Evolutionary conservation across 2,329 filamentous ascomycete genomes (phyloP), one percentile per base, ranked within the genome.

Genomic region (Emmonsiellopsis sp.): DNA sequence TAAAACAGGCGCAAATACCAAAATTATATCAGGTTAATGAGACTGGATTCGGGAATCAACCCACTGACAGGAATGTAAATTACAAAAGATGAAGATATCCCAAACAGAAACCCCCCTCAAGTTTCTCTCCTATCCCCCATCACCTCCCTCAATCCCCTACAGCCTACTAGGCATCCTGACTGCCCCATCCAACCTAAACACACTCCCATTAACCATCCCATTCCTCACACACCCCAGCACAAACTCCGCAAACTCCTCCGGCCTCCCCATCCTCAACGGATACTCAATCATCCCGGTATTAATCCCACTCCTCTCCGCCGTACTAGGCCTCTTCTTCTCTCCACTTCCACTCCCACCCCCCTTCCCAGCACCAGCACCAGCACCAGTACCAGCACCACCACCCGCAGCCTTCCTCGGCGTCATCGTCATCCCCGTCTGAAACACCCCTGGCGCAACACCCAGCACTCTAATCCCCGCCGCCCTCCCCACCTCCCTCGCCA

Each of bases 141-240:
- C 4, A 8, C 10, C 42, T 43, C 42, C 42, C 9, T 45, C 37
- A 5, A 43, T 17, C 6, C 5, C 31, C 46, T 47, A 62, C 34
- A 62, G 50, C 27, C 61, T 42, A 42, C 57, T 62, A n/a, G 61
- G 61, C 55, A 63, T 58, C 39, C 60, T 58, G 14, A 59, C 60
- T 1, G 56, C 60, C 14, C 61, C 61, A 52, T 63, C 61, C 39
- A 63, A 51, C 37, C 61, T 47, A 43, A 62, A 56, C 14, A 62
- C 59, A 36, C 49, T 53, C 31, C 61, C 61, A 54, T 63, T 63
- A 42, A 63, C 49, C 60, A 63, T 63, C n/a, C 56, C 55, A 51
- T 63, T 63, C 42, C 58, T 57, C n/a, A 62, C 47, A 34, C 61
- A 62, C 46, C 58, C 59, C 40, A 60, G 47, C 32, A 62, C 59